phyloP scores from a whole-genome alignment of 768 basidiomycete genomes.

The Vararia minispora region DNA sequence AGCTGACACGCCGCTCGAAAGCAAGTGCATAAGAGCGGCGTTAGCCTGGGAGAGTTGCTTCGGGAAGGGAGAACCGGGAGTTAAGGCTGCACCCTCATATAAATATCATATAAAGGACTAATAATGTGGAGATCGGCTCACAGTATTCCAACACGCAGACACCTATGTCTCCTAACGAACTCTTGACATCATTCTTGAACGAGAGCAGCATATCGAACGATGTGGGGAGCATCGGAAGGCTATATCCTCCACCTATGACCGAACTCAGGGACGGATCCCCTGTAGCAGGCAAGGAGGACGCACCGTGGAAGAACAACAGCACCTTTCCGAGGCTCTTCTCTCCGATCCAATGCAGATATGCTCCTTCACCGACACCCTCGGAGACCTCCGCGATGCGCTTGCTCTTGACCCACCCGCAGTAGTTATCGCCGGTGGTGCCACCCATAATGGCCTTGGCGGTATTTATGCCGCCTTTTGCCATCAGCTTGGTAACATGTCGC shows the following conservation, averaged over 20 bases:
- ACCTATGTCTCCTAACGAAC: slow-evolving; percentile 1
- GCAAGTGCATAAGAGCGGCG: slow-evolving; percentile 8
- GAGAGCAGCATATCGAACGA: slow-evolving; percentile 1
- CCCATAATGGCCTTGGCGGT: not conserved
- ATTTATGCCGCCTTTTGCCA: slow-evolving; percentile 1
- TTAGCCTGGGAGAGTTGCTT: slow-evolving; percentile 14
- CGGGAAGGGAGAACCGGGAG: slow-evolving; percentile 8
- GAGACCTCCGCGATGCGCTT: not conserved
- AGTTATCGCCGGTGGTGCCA: not conserved
- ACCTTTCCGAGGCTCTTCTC: slow-evolving; percentile 2
- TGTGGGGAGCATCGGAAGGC: not conserved
- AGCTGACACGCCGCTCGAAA: slow-evolving; percentile 7
- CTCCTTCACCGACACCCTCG: not conserved
- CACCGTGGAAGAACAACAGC: slow-evolving; percentile 4
- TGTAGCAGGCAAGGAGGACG: not conserved
- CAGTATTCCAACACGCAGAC: slow-evolving; percentile 2
- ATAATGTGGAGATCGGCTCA: not conserved
- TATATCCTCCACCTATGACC: slow-evolving; percentile 1
- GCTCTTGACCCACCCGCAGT: not conserved
- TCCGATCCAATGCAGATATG: slow-evolving; percentile 7
- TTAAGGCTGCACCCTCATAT: not conserved
- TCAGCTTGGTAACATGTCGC: slow-evolving; percentile 1
- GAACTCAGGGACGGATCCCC: not conserved
- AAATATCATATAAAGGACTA: no score
- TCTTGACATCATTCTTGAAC: not conserved